Evolutionary conservation across 208 protist genomes (phyloP), one percentile per base, ranked within the genome.

Genomic region (Novymonas esmeraldas): DNA sequence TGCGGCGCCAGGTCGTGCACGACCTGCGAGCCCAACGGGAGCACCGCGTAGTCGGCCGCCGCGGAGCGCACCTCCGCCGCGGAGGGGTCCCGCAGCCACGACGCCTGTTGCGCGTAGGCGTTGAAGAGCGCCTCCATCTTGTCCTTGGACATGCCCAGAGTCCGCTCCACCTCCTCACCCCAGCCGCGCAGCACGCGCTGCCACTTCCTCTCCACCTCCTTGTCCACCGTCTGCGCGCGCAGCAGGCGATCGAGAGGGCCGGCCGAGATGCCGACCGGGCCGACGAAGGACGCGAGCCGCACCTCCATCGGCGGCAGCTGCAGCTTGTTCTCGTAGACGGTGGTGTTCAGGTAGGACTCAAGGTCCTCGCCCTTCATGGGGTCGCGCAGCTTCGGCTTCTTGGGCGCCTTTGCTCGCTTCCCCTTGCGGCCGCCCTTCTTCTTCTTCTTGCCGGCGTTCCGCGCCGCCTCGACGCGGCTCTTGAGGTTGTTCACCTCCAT

Each of bases 401-500:
- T 93, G 33, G 75, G 66, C 54, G 84, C 82, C 75, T 89, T 90
- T 36, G 75, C 75, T 73, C 94, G 90, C 61, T 80, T 90, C 41
- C 75, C 89, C 49, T 76, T 76, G 18, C 65, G 64, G 1, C 61
- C 67, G 34, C 64, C 71, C 28, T 65, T 76, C 68, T 64, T 62
- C 68, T 64, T 62, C 60, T 76, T 76, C 49, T 76, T 81, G 28
- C 42, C 42, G 28, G 84, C 79, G 39, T 85, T 89, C 55, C 70
- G 68, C 76, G 97, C 91, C 51, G 75, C 76, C 68, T 96, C 92
- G 7, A 98, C 39, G 20, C 80, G 64, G 52, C 80, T 85, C 82
- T 96, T 93, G 29, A 98, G 60, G 77, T 98, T 98, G 18, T 67
- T 52, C 28, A 98, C 88, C 78, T 98, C 95, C 51, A 94, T 79